These are phyloP conservation scores for Hypoxylon sp. DNA, from an alignment of 2,329 filamentous ascomycete species.

Conservation along the genomic window DNA sequence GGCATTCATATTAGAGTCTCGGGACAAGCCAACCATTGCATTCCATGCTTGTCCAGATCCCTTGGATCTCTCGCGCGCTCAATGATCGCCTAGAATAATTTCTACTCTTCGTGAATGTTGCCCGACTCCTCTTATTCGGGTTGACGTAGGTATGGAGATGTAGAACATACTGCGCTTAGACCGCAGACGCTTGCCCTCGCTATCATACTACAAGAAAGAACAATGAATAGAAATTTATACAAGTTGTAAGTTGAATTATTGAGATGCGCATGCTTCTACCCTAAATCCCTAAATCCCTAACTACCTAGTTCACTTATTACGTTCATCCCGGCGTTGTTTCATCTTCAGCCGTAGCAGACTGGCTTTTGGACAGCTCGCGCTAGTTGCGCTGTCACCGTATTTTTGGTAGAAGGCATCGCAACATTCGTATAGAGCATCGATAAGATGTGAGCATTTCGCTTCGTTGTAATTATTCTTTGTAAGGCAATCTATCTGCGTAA, in stretches of 20 bases:
- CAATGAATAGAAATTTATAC: slow-evolving; percentile 20
- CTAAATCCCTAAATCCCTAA: slow-evolving; percentile 1
- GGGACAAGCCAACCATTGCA: slow-evolving; percentile 76
- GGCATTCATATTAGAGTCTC: slow-evolving; percentile 99
- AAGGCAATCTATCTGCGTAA: slow-evolving; percentile 77
- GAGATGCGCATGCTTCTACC: neutral
- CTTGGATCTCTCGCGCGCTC: slow-evolving; percentile 93
- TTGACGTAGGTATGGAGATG: slow-evolving; percentile 58
- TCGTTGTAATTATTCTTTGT: slow-evolving; percentile 89
- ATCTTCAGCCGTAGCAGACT: slow-evolving; percentile 86
- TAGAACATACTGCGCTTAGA: slow-evolving; percentile 54
- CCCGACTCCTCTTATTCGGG: slow-evolving; percentile 66
- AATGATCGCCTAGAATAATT: slow-evolving; percentile 91
- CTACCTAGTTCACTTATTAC: slow-evolving; percentile 34
- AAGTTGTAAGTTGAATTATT: slow-evolving; percentile 12
- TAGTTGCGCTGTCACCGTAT: slow-evolving; percentile 81
- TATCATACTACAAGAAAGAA: neutral
- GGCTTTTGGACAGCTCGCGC: slow-evolving; percentile 88
- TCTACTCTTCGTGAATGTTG: slow-evolving; percentile 80
- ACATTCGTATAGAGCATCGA: slow-evolving; percentile 93
- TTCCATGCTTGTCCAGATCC: slow-evolving; percentile 95
- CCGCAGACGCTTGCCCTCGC: neutral
- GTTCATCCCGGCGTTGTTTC: slow-evolving; percentile 74
- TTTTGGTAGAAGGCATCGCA: slow-evolving; percentile 89
- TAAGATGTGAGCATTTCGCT: slow-evolving; percentile 80